Base-by-base conservation (phyloP, 2,329 filamentous ascomycete genomes). In the Aspergillus fijiensis region DNA sequence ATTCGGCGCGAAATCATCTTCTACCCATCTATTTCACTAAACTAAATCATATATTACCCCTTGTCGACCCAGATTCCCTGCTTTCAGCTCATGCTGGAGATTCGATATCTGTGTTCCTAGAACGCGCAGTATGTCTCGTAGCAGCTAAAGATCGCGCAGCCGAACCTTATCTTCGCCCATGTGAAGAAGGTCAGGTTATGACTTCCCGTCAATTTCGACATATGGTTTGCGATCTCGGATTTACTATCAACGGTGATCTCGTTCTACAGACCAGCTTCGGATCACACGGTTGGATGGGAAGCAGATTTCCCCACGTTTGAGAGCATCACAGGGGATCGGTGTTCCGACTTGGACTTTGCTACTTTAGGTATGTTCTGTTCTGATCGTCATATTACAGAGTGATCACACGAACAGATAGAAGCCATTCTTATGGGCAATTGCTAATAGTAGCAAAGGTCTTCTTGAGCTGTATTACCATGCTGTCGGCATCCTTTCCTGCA, bases 381-480 rank as follows among this genome's bases (percentile, higher is more conserved):
- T 4, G 48, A 12, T 47, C 33, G 12, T 12, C 33, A 12, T 12
- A 12, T 35, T 4, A 35, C 11, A 5, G 39, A 45, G 39, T 45
- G 39, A n/a, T 45, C 16, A 9, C 4, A 9, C 9, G 14, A 6
- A 5, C 16, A 45, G 16, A 16, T 12, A 16, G 16, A n/a, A 16
- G 16, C 39, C 16, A 14, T 45, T 16, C 23, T n/a, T 42, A 33
- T 12, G 14, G 16, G 16, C 3, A 14, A 42, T 42, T 21, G 51
- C 57, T 57, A 56, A 63, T 57, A 23, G 35, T 9, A 23, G 31
- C 27, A 10, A 53, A 81, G 80, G 77, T 14, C 75, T 84, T 5
- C 70, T 86, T 7, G 84, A 85, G 59, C 70, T 86, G 2, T 85
- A 82, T 68, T 85, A 86, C 60, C 81, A 85, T 65, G 79, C 81